Evolutionary conservation across 2,329 filamentous ascomycete genomes (phyloP).

Genomic region (Penicillium sp.): DNA sequence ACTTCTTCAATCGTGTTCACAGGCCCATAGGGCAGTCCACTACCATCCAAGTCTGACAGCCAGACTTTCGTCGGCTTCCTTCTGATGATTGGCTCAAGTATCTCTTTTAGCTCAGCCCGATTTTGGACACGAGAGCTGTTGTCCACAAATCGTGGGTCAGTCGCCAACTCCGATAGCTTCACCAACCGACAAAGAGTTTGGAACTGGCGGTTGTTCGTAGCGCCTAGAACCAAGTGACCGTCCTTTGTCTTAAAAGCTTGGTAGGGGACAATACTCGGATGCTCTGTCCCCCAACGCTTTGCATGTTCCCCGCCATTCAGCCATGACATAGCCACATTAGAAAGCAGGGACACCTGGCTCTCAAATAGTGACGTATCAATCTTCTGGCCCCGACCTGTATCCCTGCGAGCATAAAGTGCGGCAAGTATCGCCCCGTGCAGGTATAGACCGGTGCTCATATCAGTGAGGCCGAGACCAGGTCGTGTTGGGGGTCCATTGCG

Average conservation of each 20-base stretch:
- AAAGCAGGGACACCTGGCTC: slow-evolving; percentile 34
- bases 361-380: slow-evolving; percentile 43
- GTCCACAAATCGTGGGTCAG: slow-evolving; percentile 50
- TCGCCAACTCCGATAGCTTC: slow-evolving; percentile 51
- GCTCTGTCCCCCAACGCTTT: slow-evolving; percentile 39
- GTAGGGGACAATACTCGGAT: slow-evolving; percentile 44
- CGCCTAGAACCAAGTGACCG: slow-evolving; percentile 61
- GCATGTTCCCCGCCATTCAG: slow-evolving; percentile 36
- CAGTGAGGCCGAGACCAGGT: slow-evolving; percentile 38
- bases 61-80: slow-evolving; percentile 36
- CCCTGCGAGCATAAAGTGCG: slow-evolving; percentile 33
- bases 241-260: slow-evolving; percentile 57
- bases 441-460: slow-evolving; percentile 41
- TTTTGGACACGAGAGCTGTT: slow-evolving; percentile 56
- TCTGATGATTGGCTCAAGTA: slow-evolving; percentile 30
- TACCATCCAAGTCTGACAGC: slow-evolving; percentile 35
- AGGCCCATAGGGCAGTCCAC: slow-evolving; percentile 40
- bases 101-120: slow-evolving; percentile 29
- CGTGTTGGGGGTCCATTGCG: slow-evolving; percentile 34
- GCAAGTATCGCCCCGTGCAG: slow-evolving; percentile 41
- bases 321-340: slow-evolving; percentile 37
- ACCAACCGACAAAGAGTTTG: slow-evolving; percentile 55
- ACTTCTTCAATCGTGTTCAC: slow-evolving; percentile 41
- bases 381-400: slow-evolving; percentile 36
- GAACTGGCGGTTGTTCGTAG: slow-evolving; percentile 64